Conservation (phyloP, 1,284 basidiomycete genomes). For the Moniliella sp. region DNA sequence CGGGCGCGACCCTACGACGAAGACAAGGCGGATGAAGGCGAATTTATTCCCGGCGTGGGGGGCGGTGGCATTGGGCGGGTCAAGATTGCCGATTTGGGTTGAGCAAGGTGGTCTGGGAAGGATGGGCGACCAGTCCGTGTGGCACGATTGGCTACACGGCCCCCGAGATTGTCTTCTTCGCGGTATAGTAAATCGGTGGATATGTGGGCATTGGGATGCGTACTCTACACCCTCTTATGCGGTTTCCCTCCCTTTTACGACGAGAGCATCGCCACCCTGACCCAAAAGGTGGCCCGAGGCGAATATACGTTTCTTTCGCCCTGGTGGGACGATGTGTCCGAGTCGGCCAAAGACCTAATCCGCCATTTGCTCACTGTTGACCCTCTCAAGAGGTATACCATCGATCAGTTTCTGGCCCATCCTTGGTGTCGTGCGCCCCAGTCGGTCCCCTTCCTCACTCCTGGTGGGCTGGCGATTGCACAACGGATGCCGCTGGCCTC, state of each 20-base stretch:
- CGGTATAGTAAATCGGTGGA: slow-evolving; percentile 93
- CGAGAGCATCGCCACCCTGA: slow-evolving; percentile 89
- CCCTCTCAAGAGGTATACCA: slow-evolving; percentile 79
- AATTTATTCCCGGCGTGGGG: slow-evolving; percentile 70
- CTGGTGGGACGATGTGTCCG: slow-evolving; percentile 95
- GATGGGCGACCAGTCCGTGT: slow-evolving; percentile 95
- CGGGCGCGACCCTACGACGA: slow-evolving; percentile 76
- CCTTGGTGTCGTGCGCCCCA: slow-evolving; percentile 59
- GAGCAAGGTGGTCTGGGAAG: slow-evolving; percentile 94
- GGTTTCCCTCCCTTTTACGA: slow-evolving; percentile 97
- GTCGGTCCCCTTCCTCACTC: slow-evolving; percentile 20
- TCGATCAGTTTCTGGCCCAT: slow-evolving; percentile 88
- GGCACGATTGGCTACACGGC: slow-evolving; percentile 98
- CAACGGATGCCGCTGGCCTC: slow-evolving; percentile 56
- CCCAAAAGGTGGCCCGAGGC: slow-evolving; percentile 90
- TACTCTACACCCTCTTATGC: slow-evolving; percentile 87
- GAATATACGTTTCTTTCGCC: slow-evolving; percentile 96
- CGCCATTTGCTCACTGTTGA: slow-evolving; percentile 85
- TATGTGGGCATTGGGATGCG: slow-evolving; percentile 98
- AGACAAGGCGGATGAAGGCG: slow-evolving; percentile 94
- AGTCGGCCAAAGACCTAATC: slow-evolving; percentile 79
- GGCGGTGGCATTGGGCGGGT: slow-evolving; percentile 92
- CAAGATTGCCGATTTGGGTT: slow-evolving; percentile 98
- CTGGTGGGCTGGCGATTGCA: slow-evolving; percentile 19
- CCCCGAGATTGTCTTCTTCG: slow-evolving; percentile 97